Evolutionary conservation across 2,329 filamentous ascomycete species (phyloP).

Genomic region (Aspergillus melleus): DNA sequence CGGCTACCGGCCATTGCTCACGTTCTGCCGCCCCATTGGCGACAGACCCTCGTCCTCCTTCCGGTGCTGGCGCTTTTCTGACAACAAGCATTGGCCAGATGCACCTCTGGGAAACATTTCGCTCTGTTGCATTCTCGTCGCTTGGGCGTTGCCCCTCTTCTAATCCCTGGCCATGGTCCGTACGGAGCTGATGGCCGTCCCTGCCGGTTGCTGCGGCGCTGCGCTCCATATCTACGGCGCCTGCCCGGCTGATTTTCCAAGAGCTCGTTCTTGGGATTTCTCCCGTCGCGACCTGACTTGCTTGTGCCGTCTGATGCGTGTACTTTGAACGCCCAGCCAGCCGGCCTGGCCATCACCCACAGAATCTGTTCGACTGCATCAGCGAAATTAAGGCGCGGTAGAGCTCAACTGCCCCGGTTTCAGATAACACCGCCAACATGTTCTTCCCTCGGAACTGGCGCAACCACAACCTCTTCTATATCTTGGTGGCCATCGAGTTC

Average conservation of each 20-base stretch:
- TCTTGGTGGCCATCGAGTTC: slow-evolving; percentile 56
- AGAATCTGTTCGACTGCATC: slow-evolving; percentile 1
- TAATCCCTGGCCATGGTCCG: slow-evolving; percentile 23
- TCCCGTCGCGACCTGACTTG: slow-evolving; percentile 15
- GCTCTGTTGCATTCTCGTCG: slow-evolving; percentile 20
- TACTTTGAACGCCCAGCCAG: slow-evolving; percentile 36
- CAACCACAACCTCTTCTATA: slow-evolving; percentile 52
- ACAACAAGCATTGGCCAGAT: slow-evolving; percentile 36
- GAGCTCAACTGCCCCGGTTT: not conserved
- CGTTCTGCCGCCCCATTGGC: slow-evolving; percentile 29
- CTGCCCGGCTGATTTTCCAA: slow-evolving; percentile 25
- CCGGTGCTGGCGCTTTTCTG: slow-evolving; percentile 35
- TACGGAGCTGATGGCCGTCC: slow-evolving; percentile 11
- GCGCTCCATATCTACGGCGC: slow-evolving; percentile 31
- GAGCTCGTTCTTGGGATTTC: slow-evolving; percentile 11
- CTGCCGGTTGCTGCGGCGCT: slow-evolving; percentile 4
- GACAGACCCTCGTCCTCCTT: slow-evolving; percentile 18
- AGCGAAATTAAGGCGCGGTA: not conserved
- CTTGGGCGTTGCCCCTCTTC: slow-evolving; percentile 30
- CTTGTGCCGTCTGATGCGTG: slow-evolving; percentile 23
- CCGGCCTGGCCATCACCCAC: slow-evolving; percentile 34
- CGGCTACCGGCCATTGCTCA: slow-evolving; percentile 23
- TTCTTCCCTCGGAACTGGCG: slow-evolving; percentile 58
- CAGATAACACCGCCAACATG: slow-evolving; percentile 26
- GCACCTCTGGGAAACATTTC: slow-evolving; percentile 31